phyloP scores from a whole-genome alignment of 495 filamentous ascomycete genomes.

The Podospora comata region DNA sequence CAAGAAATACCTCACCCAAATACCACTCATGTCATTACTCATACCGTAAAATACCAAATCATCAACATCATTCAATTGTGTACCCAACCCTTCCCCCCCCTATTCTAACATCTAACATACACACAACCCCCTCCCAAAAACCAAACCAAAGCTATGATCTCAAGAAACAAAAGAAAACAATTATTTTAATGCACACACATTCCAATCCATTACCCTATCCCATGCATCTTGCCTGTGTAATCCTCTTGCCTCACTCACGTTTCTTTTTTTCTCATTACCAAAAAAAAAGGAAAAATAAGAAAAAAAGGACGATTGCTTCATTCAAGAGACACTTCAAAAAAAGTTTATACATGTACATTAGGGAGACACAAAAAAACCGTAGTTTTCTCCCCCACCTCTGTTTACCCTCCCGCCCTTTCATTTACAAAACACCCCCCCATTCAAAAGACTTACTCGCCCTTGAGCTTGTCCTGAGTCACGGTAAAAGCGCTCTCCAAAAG shows the following conservation, averaged over 20 bases:
- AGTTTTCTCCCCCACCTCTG: not conserved
- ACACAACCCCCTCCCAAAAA: too few species aligned
- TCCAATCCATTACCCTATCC: not conserved
- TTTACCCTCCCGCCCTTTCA: not conserved
- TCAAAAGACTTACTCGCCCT: slow-evolving; percentile 55
- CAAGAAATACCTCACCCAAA: too few species aligned
- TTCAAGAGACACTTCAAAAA: not conserved
- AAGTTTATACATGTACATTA: not conserved
- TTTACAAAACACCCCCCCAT: slow-evolving; percentile 7
- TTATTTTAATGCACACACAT: not conserved
- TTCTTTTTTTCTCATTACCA: not conserved
- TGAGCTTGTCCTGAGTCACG: slow-evolving; percentile 64
- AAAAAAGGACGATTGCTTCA: not conserved
- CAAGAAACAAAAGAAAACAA: not conserved
- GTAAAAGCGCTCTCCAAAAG: slow-evolving; percentile 70
- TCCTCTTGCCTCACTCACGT: not conserved
- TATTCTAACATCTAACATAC: too few species aligned
- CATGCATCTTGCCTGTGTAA: not conserved
- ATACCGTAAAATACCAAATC: too few species aligned
- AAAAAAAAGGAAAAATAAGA: not conserved
- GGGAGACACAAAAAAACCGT: not conserved
- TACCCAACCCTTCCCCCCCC: too few species aligned
- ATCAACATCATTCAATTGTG: too few species aligned
- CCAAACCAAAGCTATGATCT: too few species aligned
- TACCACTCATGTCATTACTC: too few species aligned